These are phyloP conservation scores for Rubroshorea leprosula DNA, from an alignment of 345 rosid genomes.

Conservation along the genomic window DNA sequence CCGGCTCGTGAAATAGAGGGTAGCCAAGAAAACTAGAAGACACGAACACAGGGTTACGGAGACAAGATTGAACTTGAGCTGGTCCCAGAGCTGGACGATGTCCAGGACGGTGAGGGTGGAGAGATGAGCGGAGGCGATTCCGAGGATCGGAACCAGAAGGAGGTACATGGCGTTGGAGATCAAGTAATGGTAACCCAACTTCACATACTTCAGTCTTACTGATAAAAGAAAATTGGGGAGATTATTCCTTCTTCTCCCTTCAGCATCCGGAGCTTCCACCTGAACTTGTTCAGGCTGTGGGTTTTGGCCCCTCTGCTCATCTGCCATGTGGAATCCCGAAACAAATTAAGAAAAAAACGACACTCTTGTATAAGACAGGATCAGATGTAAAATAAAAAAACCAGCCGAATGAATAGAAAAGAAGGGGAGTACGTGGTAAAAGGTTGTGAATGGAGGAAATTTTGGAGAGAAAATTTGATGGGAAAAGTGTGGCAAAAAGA, in stretches of 20 bases:
- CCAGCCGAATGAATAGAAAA: too few relatives aligned
- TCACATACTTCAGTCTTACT: slow-evolving; percentile 54
- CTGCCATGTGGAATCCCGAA: too few relatives aligned
- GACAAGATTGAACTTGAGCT: slow-evolving; percentile 49
- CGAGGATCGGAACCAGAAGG: slow-evolving; percentile 35
- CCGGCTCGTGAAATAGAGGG: slow-evolving; percentile 59
- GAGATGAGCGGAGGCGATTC: slow-evolving; percentile 35
- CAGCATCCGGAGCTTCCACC: not conserved
- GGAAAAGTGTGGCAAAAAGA: not conserved
- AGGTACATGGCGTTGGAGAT: slow-evolving; percentile 58
- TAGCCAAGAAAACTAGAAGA: slow-evolving; percentile 43
- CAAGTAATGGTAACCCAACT: slow-evolving; percentile 57
- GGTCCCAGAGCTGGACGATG: slow-evolving; percentile 39
- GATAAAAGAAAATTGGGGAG: slow-evolving; percentile 58
- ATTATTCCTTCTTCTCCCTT: slow-evolving; percentile 15
- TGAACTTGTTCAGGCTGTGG: slow-evolving; percentile 7
- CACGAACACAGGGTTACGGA: slow-evolving; percentile 33
- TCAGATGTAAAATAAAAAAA: too few relatives aligned
- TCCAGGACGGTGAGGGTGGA: slow-evolving; percentile 38
- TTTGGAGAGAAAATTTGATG: too few relatives aligned
- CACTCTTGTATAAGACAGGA: too few relatives aligned
- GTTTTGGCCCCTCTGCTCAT: not conserved
- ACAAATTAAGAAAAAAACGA: too few relatives aligned
- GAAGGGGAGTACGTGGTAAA: too few relatives aligned
- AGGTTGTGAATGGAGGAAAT: too few relatives aligned